phyloP scores from a whole-genome alignment of 257 asterid genomes.

The Asclepias syriaca region DNA sequence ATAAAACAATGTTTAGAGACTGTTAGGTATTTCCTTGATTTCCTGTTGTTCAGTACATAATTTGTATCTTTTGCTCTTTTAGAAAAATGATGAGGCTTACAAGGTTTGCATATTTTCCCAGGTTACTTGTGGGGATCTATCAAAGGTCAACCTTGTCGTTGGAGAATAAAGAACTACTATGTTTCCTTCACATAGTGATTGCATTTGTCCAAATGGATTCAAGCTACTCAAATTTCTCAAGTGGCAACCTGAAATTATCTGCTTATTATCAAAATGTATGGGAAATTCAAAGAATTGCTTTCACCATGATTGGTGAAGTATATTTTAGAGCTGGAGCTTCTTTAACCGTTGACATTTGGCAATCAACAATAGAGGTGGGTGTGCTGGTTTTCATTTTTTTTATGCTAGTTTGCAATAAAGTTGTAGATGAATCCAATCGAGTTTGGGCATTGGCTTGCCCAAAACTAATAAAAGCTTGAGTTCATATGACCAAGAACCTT shows the following conservation, averaged over 20 bases:
- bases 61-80: background rate
- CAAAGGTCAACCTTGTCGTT: constrained; percentile 46
- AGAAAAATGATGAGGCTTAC: constrained; percentile 3
- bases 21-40: constrained; percentile 41
- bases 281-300: constrained; percentile 57
- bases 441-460: background rate
- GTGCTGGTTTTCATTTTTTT: constrained; percentile 15
- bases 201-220: constrained; percentile 40
- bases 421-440: background rate
- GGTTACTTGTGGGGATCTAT: constrained; percentile 52
- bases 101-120: constrained; percentile 20
- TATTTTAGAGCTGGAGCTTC: constrained; percentile 63
- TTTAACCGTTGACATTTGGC: constrained; percentile 58
- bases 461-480: background rate
- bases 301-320: constrained; percentile 64
- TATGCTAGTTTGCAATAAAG: constrained; percentile 1
- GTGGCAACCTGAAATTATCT: constrained; percentile 28
- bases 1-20: constrained; percentile 61
- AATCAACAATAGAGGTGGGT: constrained; percentile 74
- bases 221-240: constrained; percentile 30
- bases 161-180: constrained; percentile 51
- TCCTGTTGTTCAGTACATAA: constrained; percentile 1
- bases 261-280: constrained; percentile 25
- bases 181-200: constrained; percentile 61
- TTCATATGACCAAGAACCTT: background rate